Evolutionary conservation across 805 yeast genomes (phyloP).

Genomic region (Hemisphaericaspora nanyangensis): DNA sequence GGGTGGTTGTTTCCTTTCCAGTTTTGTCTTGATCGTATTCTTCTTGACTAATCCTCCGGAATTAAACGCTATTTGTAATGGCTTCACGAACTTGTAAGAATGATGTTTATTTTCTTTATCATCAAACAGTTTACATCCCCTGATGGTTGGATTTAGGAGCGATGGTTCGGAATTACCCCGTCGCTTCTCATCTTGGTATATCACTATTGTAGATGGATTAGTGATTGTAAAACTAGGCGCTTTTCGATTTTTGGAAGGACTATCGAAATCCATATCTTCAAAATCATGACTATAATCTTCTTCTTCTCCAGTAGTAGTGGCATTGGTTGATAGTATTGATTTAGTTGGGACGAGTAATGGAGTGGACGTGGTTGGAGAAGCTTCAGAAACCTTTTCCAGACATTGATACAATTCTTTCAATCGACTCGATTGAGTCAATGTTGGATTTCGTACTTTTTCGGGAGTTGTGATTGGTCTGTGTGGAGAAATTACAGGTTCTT

Average conservation of each 20-base stretch:
- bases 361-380: slow-evolving; percentile 10
- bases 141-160: background rate
- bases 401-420: slow-evolving; percentile 11
- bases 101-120: slow-evolving; percentile 36
- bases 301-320: background rate
- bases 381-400: background rate
- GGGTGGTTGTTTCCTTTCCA: slow-evolving; percentile 32
- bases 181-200: slow-evolving; percentile 20
- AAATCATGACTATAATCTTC: slow-evolving; percentile 13
- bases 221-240: slow-evolving; percentile 14
- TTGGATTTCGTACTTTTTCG: slow-evolving; percentile 8
- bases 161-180: background rate
- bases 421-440: slow-evolving; percentile 9
- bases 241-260: slow-evolving; percentile 30
- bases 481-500: slow-evolving; percentile 32
- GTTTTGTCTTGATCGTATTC: slow-evolving; percentile 20
- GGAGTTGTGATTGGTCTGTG: slow-evolving; percentile 13
- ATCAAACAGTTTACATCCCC: slow-evolving; percentile 12
- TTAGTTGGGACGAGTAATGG: slow-evolving; percentile 1
- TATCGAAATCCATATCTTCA: slow-evolving; percentile 26
- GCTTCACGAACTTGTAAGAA: slow-evolving; percentile 67
- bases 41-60: slow-evolving; percentile 68
- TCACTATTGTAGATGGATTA: slow-evolving; percentile 14
- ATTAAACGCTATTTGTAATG: slow-evolving; percentile 79
- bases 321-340: background rate